Conservation (phyloP, 495 filamentous ascomycete genomes). For the Aspergillus heteromorphus region DNA sequence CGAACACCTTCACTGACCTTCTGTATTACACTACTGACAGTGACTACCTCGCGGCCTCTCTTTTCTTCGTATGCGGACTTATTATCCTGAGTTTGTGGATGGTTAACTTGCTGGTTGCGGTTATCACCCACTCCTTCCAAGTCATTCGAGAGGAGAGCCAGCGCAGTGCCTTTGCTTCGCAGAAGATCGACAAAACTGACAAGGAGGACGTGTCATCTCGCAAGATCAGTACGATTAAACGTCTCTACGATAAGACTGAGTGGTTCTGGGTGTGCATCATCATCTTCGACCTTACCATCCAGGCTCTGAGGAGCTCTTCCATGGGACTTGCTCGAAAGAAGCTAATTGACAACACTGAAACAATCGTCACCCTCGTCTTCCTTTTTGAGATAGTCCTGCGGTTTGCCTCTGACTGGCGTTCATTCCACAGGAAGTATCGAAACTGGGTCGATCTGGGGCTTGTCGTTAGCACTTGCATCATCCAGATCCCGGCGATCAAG, state of each 20-base stretch:
- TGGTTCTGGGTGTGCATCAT: conserved; percentile 82
- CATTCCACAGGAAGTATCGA: conserved; percentile 63
- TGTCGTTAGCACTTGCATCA: conserved; percentile 73
- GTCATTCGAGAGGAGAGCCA: conserved; percentile 96
- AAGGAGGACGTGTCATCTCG: conserved; percentile 30
- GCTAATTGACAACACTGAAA: conserved; percentile 65
- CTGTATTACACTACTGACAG: conserved; percentile 89
- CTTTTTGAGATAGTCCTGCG: conserved; percentile 78
- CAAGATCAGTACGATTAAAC: conserved; percentile 54
- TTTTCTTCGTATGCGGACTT: conserved; percentile 81
- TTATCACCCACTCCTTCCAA: conserved; percentile 98
- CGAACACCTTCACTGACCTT: conserved; percentile 91
- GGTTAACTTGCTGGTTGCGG: conserved; percentile 92
- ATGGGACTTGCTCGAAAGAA: conserved; percentile 55
- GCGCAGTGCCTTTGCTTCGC: conserved; percentile 82
- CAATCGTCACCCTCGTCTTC: conserved; percentile 71
- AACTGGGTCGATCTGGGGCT: conserved; percentile 79
- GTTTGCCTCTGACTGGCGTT: conserved; percentile 70
- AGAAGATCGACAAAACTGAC: conserved; percentile 51
- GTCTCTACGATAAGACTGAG: conserved; percentile 62
- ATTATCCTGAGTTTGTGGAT: conserved; percentile 96
- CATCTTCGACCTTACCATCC: conserved; percentile 65
- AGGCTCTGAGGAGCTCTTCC: conserved; percentile 65
- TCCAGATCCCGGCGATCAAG: conserved; percentile 78
- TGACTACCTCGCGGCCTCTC: conserved; percentile 78